Evolutionary conservation across 2,329 filamentous ascomycete genomes (phyloP).

Genomic region (Immersiporthe knoxdaviesiana): DNA sequence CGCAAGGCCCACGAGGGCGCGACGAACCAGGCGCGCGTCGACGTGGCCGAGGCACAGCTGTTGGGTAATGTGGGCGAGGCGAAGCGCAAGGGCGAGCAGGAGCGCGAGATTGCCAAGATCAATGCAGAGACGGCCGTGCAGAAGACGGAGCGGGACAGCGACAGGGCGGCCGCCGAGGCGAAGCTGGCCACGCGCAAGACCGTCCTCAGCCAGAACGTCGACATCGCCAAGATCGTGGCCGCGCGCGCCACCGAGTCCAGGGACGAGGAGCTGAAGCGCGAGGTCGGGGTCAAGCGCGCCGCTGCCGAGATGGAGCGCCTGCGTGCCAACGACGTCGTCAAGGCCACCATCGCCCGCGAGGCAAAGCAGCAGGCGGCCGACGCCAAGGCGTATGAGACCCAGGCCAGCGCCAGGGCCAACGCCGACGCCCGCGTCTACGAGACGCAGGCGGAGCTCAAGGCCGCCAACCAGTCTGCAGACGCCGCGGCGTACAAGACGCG

Average conservation of each 20-base stretch:
- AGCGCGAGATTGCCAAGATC: slow-evolving; percentile 87
- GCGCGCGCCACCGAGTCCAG: slow-evolving; percentile 72
- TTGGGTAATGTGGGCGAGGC: slow-evolving; percentile 77
- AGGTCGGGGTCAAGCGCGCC: slow-evolving; percentile 77
- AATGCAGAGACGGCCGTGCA: slow-evolving; percentile 82
- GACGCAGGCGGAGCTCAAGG: slow-evolving; percentile 56
- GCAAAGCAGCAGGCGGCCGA: slow-evolving; percentile 71
- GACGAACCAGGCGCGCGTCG: slow-evolving; percentile 74
- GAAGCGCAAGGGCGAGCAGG: slow-evolving; percentile 76
- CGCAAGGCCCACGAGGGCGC: slow-evolving; percentile 86
- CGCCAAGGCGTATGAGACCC: slow-evolving; percentile 64
- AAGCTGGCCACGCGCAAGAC: slow-evolving; percentile 74
- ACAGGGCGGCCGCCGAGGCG: slow-evolving; percentile 74
- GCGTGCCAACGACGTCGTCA: slow-evolving; percentile 76
- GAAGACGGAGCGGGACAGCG: slow-evolving; percentile 66
- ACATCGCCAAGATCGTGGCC: slow-evolving; percentile 76
- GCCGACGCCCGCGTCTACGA: slow-evolving; percentile 58
- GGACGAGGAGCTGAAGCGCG: slow-evolving; percentile 79
- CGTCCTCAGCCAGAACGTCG: slow-evolving; percentile 71
- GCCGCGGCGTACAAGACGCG: slow-evolving; percentile 51
- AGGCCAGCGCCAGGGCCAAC: slow-evolving; percentile 61
- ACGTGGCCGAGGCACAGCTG: slow-evolving; percentile 67
- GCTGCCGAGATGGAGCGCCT: slow-evolving; percentile 80
- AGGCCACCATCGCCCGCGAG: slow-evolving; percentile 72
- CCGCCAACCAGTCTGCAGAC: slow-evolving; percentile 53